Conservation (phyloP, 139 green algal genomes). For the Chlorella sp. region DNA sequence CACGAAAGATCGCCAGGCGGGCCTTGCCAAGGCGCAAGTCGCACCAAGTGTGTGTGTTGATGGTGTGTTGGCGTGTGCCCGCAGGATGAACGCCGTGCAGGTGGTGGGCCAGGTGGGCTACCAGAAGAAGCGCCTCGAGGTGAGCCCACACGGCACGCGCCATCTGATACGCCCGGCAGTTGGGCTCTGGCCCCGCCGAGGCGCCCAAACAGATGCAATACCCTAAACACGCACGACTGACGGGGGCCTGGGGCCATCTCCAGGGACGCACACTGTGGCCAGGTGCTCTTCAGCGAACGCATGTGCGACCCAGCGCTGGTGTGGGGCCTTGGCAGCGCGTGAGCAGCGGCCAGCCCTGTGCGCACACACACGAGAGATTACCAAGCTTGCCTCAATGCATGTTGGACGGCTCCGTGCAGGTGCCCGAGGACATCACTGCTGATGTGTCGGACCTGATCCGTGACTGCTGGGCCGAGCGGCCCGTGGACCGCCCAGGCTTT, state of each 20-base stretch:
- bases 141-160: no score
- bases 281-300: neutral
- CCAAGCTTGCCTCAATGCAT: neutral
- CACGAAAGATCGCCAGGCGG: neutral
- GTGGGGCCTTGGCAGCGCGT: no score
- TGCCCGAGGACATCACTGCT: slow-evolving; percentile 59
- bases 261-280: neutral
- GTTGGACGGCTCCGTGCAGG: no score
- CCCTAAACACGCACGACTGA: neutral
- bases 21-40: neutral
- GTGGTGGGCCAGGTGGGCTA: slow-evolving; percentile 89
- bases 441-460: slow-evolving; percentile 52
- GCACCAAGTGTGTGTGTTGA: no score
- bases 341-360: no score
- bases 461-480: slow-evolving; percentile 54
- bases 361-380: no score
- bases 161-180: slow-evolving; percentile 33
- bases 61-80: neutral
- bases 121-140: slow-evolving; percentile 51
- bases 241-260: neutral
- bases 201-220: neutral
- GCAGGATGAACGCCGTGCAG: slow-evolving; percentile 26
- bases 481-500: slow-evolving; percentile 56
- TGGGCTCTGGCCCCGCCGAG: neutral
- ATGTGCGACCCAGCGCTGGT: neutral